Base-by-base conservation (phyloP, 495 filamentous ascomycete species). In the Aspergillus sclerotioniger region DNA sequence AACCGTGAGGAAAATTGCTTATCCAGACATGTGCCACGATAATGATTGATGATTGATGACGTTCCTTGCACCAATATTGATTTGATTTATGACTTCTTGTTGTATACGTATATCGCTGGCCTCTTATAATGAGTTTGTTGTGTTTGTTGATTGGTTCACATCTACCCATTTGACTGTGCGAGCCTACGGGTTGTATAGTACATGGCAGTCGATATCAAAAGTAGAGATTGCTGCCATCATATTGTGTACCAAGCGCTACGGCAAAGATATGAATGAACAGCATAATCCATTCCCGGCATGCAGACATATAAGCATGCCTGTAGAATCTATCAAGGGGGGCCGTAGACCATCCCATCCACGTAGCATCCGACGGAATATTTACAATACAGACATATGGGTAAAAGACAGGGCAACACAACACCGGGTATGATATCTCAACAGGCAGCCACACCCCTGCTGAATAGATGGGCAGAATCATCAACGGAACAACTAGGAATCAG, bases 21-120 rank as follows among this genome's bases (percentile, higher is more conserved):
- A 13, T 20, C 44, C 13, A 28, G 44, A 16, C 7, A 47, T 21
- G 17, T 47, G 44, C 8, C 17, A 52, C 39, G 32, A 52, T 52
- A 39, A 52, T 19, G 50, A 52, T 8, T 28, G 21, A 47, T 37
- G 50, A 52, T 37, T 51, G 25, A 56, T 50, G 54, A 35, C 17
- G 29, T 17, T 43, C 28, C 37, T 29, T 53, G 20, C 12, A 20
- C 19, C 33, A 16, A 5, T 52, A 20, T 16, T 1, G 25, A 37
- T 10, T 48, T 48, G 25, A 48, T 48, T 29, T 48, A 48, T 17
- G 3, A 9, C 16, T 21, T 5, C 29, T 17, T 33, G 25, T 32
- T 51, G 15, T 51, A 51, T 25, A 17, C n/a, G 19, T 39, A 17
- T 12, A 39, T 53, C 6, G 35, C 51, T 43, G 41, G 41, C 3